Conservation (phyloP, 495 filamentous ascomycete genomes). For the Aspergillus sclerotioniger region DNA sequence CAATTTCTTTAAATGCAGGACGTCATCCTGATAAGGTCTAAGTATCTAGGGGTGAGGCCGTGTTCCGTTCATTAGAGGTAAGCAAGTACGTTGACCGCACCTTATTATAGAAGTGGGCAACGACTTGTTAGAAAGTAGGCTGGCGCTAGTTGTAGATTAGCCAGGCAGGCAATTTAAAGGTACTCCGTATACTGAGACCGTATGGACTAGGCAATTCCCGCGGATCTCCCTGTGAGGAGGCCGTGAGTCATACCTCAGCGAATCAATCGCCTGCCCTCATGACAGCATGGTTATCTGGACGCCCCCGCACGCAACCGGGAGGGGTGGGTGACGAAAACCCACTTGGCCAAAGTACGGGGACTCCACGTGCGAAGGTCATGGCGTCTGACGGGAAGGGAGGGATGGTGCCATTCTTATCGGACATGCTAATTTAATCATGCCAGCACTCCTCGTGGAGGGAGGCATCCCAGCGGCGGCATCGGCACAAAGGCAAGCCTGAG, state of each 20-base stretch:
- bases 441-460: background rate
- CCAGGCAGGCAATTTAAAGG: background rate
- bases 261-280: background rate
- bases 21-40: background rate
- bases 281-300: background rate
- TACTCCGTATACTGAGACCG: no score
- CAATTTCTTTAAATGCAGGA: background rate
- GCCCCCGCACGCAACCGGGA: background rate
- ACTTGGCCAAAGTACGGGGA: background rate
- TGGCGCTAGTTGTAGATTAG: no score
- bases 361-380: constrained; percentile 1
- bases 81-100: background rate
- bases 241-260: background rate
- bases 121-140: background rate
- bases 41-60: background rate
- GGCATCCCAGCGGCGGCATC: background rate
- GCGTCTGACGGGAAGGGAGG: background rate
- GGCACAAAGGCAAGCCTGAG: background rate
- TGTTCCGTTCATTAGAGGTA: background rate
- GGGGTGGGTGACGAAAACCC: background rate
- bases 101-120: background rate
- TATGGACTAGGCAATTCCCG: background rate
- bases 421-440: background rate
- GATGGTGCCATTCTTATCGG: background rate
- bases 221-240: background rate